Base-by-base conservation (phyloP, 768 basidiomycete genomes). In the Hericium coralloides region DNA sequence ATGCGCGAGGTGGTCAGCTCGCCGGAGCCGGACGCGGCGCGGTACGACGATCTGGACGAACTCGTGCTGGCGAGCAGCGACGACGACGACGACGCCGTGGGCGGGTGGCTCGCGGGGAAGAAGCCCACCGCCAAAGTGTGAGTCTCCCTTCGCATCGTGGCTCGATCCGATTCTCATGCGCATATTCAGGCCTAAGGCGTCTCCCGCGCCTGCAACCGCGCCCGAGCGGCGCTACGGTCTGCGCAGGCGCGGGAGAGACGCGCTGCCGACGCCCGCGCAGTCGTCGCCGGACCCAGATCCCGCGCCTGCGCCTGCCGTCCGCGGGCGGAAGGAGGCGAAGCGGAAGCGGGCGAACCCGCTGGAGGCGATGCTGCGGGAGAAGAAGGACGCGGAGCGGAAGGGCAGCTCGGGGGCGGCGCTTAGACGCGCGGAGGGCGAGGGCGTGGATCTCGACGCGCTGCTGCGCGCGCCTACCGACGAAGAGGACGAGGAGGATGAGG, bases 11-110 rank as follows among this genome's bases (percentile, higher is more conserved):
- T 60, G 9, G 62, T 69, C 23, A 74, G 72, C n/a, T 81, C 76
- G 63, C 75, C 78, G 2, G 79, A 82, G 10, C 66, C 65, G 38
- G 65, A 58, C 4, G 67, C 65, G 5, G 75, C 80, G 55, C 55
- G 48, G 59, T 22, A 54, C 12, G 15, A 18, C 9, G 72, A 75
- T 12, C 67, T 81, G n/a, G 76, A 76, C 37, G 79, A 76, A 37
- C 79, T 76, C 51, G 43, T 2, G 14, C 20, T 15, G 10, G 43
- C 9, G 43, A 60, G 55, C 23, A 58, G 55, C 36, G 78, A 78
- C 48, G 81, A 83, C 31, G 82, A 78, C 3, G 79, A 78, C 3
- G 79, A 78, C 63, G 54, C 38, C n/a, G 14, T 20, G 26, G 36
- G 22, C 52, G 18, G 20, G 17, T 8, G 55, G 48, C 25, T 41